These are phyloP conservation scores for Rhizoclosmatium sp. DNA, from an alignment of 192 early-diverging fungal species.

Conservation along the genomic window DNA sequence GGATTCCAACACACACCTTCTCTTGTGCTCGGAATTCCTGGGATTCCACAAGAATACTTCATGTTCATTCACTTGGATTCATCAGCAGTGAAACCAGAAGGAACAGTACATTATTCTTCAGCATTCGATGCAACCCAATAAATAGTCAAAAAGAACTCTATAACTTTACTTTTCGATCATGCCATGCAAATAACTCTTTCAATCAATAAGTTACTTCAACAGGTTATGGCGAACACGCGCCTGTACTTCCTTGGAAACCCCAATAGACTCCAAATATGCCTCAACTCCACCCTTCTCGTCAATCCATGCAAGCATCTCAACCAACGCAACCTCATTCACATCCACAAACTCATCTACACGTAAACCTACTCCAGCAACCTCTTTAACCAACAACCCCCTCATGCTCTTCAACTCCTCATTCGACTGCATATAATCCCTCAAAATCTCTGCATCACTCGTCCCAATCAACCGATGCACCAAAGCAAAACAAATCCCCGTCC, in stretches of 20 bases:
- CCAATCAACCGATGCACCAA: slow-evolving; percentile 13
- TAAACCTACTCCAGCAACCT: slow-evolving; percentile 19
- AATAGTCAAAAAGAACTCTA: not conserved
- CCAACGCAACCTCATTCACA: slow-evolving; percentile 18
- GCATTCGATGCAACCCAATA: not conserved
- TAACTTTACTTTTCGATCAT: too few relatives aligned
- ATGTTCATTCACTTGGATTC: not conserved
- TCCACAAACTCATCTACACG: slow-evolving; percentile 20
- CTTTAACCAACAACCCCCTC: not conserved
- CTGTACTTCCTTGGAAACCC: slow-evolving; percentile 4
- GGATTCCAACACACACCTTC: not conserved
- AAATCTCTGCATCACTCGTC: not conserved
- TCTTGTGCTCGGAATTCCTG: not conserved
- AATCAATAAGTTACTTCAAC: not conserved
- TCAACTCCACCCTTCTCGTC: slow-evolving; percentile 11
- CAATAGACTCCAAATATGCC: slow-evolving; percentile 18
- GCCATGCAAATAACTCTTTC: too few relatives aligned
- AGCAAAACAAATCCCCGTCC: slow-evolving; percentile 48
- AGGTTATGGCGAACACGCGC: slow-evolving; percentile 6
- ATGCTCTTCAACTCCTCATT: slow-evolving; percentile 9
- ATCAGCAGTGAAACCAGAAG: not conserved
- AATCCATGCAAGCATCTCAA: slow-evolving; percentile 2
- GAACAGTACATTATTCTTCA: not conserved
- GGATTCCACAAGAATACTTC: not conserved
- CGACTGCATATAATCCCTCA: slow-evolving; percentile 12